Conservation (phyloP, 495 filamentous ascomycete species). For the Daldinia bambusicola region DNA sequence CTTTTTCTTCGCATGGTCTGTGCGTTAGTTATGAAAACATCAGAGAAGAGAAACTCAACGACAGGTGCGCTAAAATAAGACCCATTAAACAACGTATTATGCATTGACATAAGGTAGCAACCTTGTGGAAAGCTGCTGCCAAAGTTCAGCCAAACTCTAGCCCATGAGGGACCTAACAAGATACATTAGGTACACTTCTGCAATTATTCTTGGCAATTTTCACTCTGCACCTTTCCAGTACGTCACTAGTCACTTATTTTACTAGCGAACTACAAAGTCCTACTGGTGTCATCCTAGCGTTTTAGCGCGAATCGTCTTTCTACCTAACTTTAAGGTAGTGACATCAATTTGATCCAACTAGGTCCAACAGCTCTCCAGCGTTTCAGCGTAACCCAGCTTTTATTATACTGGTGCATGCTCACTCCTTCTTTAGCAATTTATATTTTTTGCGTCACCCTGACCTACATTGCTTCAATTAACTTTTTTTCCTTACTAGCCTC, state of each 20-base stretch:
- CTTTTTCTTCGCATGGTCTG: not conserved
- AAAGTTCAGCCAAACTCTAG: too few relatives aligned
- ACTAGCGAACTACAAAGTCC: conserved; percentile 27
- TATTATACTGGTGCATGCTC: conserved; percentile 26
- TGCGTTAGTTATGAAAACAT: conserved; percentile 6
- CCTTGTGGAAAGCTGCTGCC: too few relatives aligned
- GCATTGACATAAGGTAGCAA: conserved; percentile 7
- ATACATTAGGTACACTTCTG: too few relatives aligned
- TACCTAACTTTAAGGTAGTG: conserved; percentile 32
- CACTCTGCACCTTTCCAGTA: conserved; percentile 36
- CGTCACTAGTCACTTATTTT: conserved; percentile 38
- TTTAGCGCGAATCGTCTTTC: conserved; percentile 24
- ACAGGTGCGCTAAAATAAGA: conserved; percentile 28
- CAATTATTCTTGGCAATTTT: conserved; percentile 22
- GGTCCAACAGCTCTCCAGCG: conserved; percentile 29
- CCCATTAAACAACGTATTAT: conserved; percentile 11
- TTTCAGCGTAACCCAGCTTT: conserved; percentile 25
- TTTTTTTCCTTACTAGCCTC: conserved; percentile 38
- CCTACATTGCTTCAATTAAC: conserved; percentile 20
- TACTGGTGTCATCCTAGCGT: conserved; percentile 13
- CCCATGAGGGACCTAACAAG: too few relatives aligned
- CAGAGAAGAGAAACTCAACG: not conserved
- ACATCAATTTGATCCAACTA: conserved; percentile 37
- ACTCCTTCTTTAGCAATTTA: conserved; percentile 17
- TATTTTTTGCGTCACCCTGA: conserved; percentile 41